Conservation (phyloP, 768 basidiomycete genomes). For the Trametes villosa region DNA sequence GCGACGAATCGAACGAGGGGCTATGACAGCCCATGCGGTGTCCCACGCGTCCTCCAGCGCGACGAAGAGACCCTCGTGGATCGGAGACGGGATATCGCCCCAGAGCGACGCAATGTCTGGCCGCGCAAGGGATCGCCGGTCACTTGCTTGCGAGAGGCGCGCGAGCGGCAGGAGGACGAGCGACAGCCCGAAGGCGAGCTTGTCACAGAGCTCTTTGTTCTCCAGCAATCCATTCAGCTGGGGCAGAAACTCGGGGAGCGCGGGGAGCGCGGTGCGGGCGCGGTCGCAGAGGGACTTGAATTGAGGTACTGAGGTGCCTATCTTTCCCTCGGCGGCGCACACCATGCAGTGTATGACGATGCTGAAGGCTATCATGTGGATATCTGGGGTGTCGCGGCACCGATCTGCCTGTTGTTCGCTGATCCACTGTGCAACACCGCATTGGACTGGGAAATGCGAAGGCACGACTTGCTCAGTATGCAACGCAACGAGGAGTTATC, state of each 20-base stretch:
- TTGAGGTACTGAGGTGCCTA: background rate
- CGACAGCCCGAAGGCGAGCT: background rate
- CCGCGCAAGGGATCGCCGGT: background rate
- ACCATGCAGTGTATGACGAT: constrained; percentile 10
- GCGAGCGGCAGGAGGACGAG: background rate
- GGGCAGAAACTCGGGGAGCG: constrained; percentile 6
- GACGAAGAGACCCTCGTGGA: background rate
- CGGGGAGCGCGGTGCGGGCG: background rate
- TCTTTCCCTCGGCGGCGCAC: background rate
- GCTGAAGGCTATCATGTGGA: background rate
- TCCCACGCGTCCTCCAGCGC: constrained; percentile 1
- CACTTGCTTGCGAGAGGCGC: background rate
- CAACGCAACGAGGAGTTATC: no score
- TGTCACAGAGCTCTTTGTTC: background rate
- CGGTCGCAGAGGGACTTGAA: background rate
- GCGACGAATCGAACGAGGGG: no score
- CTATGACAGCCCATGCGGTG: background rate
- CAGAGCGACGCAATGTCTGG: background rate
- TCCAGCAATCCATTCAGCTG: background rate
- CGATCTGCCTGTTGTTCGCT: background rate
- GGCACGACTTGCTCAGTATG: background rate
- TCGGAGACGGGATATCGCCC: background rate
- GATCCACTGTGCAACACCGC: constrained; percentile 2
- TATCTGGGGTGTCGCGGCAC: background rate
- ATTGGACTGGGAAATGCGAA: background rate